These are phyloP conservation scores for Nicotiana benthamiana DNA, from an alignment of 257 asterid species.

Conservation along the genomic window DNA sequence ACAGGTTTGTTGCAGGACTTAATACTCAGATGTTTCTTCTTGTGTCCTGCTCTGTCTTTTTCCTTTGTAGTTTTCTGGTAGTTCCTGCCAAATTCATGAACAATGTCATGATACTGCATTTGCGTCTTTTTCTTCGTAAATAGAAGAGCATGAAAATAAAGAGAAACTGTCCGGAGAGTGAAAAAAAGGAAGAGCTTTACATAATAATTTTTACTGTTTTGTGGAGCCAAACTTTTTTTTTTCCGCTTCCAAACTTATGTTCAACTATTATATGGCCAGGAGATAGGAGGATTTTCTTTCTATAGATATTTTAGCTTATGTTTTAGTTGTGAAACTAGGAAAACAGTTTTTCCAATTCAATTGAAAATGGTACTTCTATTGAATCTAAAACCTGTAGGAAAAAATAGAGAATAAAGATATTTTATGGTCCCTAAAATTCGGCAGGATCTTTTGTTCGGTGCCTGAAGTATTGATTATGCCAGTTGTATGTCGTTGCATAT, in stretches of 20 bases:
- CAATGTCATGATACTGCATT: neutral
- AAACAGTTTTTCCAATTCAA: neutral
- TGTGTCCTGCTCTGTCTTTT: neutral
- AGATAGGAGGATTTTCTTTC: neutral
- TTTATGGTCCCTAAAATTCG: too few species aligned
- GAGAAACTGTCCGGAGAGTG: neutral
- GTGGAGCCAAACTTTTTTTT: neutral
- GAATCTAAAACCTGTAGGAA: too few species aligned
- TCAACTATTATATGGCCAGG: neutral
- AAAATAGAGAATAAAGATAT: too few species aligned
- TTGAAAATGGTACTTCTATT: neutral
- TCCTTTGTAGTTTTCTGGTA: neutral
- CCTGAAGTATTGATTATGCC: too few species aligned
- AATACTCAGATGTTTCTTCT: neutral
- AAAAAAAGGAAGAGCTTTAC: neutral
- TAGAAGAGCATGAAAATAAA: neutral
- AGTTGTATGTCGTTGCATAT: too few species aligned
- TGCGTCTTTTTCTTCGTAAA: neutral
- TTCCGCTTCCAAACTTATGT: neutral
- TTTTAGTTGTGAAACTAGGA: neutral
- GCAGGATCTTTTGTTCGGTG: too few species aligned
- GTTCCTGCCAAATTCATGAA: neutral
- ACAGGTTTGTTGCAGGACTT: conserved; percentile 43
- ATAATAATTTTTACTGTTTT: neutral
- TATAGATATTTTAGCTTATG: neutral